Evolutionary conservation across 2,329 filamentous ascomycete species (phyloP), one percentile per base, ranked within the genome.

Genomic region (Fusarium sp.): DNA sequence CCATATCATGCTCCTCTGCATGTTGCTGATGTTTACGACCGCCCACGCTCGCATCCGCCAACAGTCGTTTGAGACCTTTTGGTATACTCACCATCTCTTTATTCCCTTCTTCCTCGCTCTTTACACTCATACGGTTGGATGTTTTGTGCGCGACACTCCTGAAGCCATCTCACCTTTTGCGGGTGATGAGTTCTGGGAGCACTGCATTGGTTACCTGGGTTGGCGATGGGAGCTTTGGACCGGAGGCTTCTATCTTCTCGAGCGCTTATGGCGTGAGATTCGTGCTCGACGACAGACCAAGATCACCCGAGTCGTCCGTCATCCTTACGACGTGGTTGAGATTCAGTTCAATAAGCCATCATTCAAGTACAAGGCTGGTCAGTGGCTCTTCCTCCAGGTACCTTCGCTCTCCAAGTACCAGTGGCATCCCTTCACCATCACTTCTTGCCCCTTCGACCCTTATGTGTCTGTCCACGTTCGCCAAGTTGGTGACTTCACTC

Each of bases 341-440:
- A 94, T 99, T 66, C 96, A 99, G 78, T 98, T 99, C 82, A 87
- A 87, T 78, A 99, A 99, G 83, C 93, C 95, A 7, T 96, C 91
- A 58, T 97, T 99, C 91, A 93, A 90, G 76, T 99, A 99, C 88
- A 98, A 97, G 86, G 91, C 96, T 15, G 96, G 96, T 31, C 96
- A 99, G 81, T 99, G 95, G 94, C 88, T 98, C 36, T 98, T 98
- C 84, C 85, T 99, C 61, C 95, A 98, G 78, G 90, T 97, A 23
- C 96, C 96, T 0, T 90, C 92, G 9, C 88, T 99, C 53, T 97
- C 93, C 68, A 88, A 85, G 73, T 90, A 93, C 76, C 94, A 99
- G 82, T 99, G 96, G 96, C 96, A 99, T 80, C 96, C 96, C 2
- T 99, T 98, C 78, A 99, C 96, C 75, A 98, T 99, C 79, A 99